Evolutionary conservation across 1,284 basidiomycete species (phyloP), one percentile per base, ranked within the genome.

Genomic region (Cutaneotrichosporon cutaneum): DNA sequence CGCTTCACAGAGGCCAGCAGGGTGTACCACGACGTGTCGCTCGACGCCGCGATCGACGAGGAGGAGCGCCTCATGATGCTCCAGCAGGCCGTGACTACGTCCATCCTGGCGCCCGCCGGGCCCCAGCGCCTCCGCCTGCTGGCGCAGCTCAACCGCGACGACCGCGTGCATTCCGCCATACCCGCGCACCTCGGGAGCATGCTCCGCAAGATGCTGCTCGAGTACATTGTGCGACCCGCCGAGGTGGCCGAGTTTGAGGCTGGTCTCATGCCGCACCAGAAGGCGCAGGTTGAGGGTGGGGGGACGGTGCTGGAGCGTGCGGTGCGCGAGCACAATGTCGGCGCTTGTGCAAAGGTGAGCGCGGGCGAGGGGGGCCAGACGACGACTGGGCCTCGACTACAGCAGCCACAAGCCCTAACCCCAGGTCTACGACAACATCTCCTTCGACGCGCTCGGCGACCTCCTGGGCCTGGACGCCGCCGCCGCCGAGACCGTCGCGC

Each of bases 271-370:
- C 86, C 89, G 8, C 96, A 99, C 80, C 96, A 99, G 77, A 85
- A 94, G 30, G 95, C 95, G 14, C 88, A 86, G 73, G 89, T 99
- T 52, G 86, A 77, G 68, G 68, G 83, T 82, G 57, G 95, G 1
- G 88, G 90, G 7, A 98, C 93, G 10, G 94, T 99, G n/a, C 85
- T 99, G 33, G 95, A 98, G 77, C 86, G 94, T 55, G 96, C 96
- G 2, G 91, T 99, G 53, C 91, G 98, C 86, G 95, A 99, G 76
- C 96, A 99, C 81, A 99, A 99, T 76, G 83, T 99, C 18, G 86
- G 96, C 62, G 92, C 94, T 11, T 93, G 92, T 72, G 95, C 92
- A 1, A 91, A 93, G 74, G 78, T 78, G 53, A 35, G 72, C 63
- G n/a, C n/a, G n/a, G 16, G 35, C 48, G 8, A 48, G 48, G 16